These are phyloP conservation scores for Annulohypoxylon bovei DNA, from an alignment of 495 filamentous ascomycete genomes.

Conservation along the genomic window DNA sequence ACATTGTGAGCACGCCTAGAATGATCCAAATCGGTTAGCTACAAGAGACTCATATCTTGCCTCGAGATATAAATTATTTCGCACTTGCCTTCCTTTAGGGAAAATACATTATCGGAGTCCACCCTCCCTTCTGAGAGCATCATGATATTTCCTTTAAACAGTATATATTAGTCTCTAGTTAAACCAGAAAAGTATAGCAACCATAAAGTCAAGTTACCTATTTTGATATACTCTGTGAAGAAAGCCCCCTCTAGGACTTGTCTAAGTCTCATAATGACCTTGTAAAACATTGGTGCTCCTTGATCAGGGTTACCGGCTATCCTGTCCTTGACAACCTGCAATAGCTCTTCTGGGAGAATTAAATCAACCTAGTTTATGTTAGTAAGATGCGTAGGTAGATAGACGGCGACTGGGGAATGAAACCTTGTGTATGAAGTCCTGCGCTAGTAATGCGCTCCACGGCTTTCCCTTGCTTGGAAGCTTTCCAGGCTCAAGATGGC, in stretches of 20 bases:
- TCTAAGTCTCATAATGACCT: constrained; percentile 77
- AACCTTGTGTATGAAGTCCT: constrained; percentile 83
- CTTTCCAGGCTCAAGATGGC: constrained; percentile 74
- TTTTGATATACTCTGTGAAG: constrained; percentile 86
- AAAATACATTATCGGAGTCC: constrained; percentile 83
- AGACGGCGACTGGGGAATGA: constrained; percentile 21
- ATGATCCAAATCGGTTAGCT: constrained; percentile 9
- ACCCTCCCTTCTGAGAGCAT: constrained; percentile 90
- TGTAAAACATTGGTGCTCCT: constrained; percentile 65
- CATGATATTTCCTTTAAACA: constrained; percentile 74
- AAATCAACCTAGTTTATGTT: constrained; percentile 69
- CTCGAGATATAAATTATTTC: not conserved
- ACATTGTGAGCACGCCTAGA: constrained; percentile 75
- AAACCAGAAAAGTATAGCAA: not conserved
- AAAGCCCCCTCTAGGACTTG: constrained; percentile 80
- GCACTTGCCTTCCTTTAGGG: constrained; percentile 71
- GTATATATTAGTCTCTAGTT: not conserved
- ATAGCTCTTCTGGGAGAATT: constrained; percentile 74
- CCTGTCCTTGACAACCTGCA: constrained; percentile 65
- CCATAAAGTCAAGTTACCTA: constrained; percentile 61
- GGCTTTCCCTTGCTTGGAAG: constrained; percentile 76
- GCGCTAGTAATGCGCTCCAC: constrained; percentile 72
- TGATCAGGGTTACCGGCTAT: constrained; percentile 53
- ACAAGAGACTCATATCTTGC: no score
- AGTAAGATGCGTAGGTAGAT: not conserved